Base-by-base conservation (phyloP, 345 rosid species). In the Erysimum cheiranthoides region DNA sequence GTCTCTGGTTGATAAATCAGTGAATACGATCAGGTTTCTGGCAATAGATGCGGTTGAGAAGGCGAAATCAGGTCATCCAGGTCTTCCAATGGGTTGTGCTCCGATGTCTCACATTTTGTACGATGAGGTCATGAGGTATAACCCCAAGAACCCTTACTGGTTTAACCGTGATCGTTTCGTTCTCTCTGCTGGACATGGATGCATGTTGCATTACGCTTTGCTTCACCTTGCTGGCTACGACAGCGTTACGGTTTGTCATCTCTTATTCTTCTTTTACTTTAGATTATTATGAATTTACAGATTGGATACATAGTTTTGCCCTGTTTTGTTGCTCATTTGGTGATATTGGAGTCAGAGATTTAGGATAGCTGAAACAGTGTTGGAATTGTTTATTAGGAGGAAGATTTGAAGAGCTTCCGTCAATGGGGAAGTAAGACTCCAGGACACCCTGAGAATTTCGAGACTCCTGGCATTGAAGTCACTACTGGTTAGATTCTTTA, bases 151-250 rank as follows among this genome's bases (percentile, higher is more conserved):
- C 31, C 98, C 98, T 2, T 89, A 92, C 73, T 94, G 98, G 98
- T 94, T 94, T 77, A 94, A 94, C 76, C 90, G 98, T 21, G 98
- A 94, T 71, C 93, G 98, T 8, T 94, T 94, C 76, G 93, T 94
- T 31, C 78, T 94, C 84, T 92, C 97, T 8, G 98, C 98, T 51
- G 98, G 98, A 1, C 98, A 93, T 49, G 98, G 98, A 3, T 93
- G 98, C 34, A 91, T 93, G 98, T 72, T 93, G 64, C 97, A 91
- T 57, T 93, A 93, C 75, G 97, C 97, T 57, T 83, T 94, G 74
- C 89, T 94, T 75, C 98, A 94, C 76, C 96, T 94, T 38, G 96
- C 98, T 75, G 98, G 98, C 40, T 94, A 94, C 81, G 98, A 92
- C 53, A 89, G 96, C 54, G 95, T 92, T 50, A 59, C 45, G 95